phyloP scores from a whole-genome alignment of 2,329 filamentous ascomycete genomes.

The Cytospora paraplurivora region DNA sequence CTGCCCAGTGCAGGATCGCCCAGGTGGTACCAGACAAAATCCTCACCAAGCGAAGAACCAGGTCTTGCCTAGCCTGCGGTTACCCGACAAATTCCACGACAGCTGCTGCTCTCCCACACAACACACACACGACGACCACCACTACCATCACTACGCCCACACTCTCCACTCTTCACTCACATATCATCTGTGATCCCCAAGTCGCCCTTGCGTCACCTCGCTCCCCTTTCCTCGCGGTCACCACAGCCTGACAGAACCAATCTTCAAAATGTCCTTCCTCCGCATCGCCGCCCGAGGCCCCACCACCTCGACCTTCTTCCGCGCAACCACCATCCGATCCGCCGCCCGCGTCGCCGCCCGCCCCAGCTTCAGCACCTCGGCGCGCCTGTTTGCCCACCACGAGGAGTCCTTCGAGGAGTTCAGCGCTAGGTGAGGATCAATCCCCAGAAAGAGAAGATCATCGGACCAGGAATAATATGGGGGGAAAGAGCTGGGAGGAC shows the following conservation, averaged over 20 bases:
- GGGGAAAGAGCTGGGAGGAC: neutral
- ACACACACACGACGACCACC: slow-evolving; percentile 11
- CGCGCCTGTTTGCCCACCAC: slow-evolving; percentile 64
- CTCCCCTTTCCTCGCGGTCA: slow-evolving; percentile 57
- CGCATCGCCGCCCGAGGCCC: slow-evolving; percentile 71
- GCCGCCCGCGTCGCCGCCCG: slow-evolving; percentile 48
- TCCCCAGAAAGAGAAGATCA: neutral
- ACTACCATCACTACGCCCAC: slow-evolving; percentile 10
- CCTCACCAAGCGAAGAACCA: neutral
- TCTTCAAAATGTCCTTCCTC: slow-evolving; percentile 49
- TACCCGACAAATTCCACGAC: slow-evolving; percentile 3
- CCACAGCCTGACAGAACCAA: slow-evolving; percentile 36
- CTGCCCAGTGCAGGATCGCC: neutral
- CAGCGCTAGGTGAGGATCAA: slow-evolving; percentile 80
- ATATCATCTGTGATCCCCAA: slow-evolving; percentile 33
- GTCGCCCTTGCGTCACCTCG: slow-evolving; percentile 32
- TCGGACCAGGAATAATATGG: neutral
- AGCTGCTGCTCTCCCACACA: slow-evolving; percentile 18
- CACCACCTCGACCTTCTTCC: slow-evolving; percentile 60
- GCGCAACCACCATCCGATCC: slow-evolving; percentile 62
- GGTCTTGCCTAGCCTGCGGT: slow-evolving; percentile 1
- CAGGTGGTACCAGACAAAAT: slow-evolving; percentile 2
- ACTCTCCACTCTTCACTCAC: slow-evolving; percentile 22
- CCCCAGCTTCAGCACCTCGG: slow-evolving; percentile 65
- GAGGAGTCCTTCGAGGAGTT: slow-evolving; percentile 99